These are phyloP conservation scores for Fraxinus floribunda DNA, from an alignment of 305 asterid genomes.

Conservation along the genomic window DNA sequence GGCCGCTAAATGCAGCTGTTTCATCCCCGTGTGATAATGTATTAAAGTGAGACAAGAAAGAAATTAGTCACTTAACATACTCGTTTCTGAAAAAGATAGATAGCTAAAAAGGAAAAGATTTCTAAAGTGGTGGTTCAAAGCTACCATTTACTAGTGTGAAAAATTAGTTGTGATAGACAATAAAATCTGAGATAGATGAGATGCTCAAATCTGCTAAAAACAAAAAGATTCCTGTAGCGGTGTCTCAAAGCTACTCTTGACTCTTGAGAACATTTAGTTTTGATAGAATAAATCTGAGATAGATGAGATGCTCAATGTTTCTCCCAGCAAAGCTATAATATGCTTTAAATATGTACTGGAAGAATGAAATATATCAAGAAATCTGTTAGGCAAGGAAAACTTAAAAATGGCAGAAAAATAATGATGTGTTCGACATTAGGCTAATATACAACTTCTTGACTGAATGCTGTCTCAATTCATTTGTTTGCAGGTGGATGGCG, in stretches of 20 bases:
- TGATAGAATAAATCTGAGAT: slow-evolving; percentile 1
- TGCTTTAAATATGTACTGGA: slow-evolving; percentile 5
- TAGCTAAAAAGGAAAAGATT: background rate
- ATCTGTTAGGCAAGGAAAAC: background rate
- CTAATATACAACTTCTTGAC: background rate
- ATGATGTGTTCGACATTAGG: background rate
- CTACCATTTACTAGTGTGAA: background rate
- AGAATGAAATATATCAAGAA: slow-evolving; percentile 10
- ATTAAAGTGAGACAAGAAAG: background rate
- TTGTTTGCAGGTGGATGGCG: slow-evolving; percentile 62
- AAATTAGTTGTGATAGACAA: background rate
- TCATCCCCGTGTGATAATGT: slow-evolving; percentile 1
- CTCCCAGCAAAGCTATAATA: background rate
- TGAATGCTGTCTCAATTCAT: slow-evolving; percentile 3
- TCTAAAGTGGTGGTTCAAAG: background rate
- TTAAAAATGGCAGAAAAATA: background rate
- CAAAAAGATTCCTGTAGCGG: background rate
- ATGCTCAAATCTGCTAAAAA: background rate
- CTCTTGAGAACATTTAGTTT: slow-evolving; percentile 2
- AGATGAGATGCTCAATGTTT: slow-evolving; percentile 2
- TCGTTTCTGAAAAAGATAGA: background rate
- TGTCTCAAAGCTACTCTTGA: slow-evolving; percentile 13
- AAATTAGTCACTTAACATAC: background rate
- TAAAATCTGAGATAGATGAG: background rate
- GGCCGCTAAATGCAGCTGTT: slow-evolving; percentile 17